Evolutionary conservation across 768 basidiomycete genomes (phyloP).

Genomic region (Megacollybia marginata): DNA sequence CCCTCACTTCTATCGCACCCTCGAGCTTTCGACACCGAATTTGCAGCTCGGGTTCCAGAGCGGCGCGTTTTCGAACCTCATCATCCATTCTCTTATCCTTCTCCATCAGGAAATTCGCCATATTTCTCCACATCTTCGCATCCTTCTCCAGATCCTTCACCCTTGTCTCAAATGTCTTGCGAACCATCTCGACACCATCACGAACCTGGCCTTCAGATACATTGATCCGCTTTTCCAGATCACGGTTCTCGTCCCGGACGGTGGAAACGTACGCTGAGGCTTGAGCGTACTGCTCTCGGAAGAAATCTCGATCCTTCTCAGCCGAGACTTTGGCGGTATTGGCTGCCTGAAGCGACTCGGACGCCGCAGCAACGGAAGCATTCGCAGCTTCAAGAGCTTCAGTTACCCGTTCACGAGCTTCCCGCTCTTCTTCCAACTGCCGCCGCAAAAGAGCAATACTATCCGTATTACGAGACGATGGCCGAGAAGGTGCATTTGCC

Average conservation of each 20-base stretch:
- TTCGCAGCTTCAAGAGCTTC: constrained; percentile 8
- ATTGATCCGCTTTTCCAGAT: constrained; percentile 36
- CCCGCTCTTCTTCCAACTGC: neutral
- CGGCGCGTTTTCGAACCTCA: constrained; percentile 50
- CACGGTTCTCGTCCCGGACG: constrained; percentile 41
- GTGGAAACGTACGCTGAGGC: constrained; percentile 43
- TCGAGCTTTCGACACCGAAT: constrained; percentile 25
- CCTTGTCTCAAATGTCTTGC: constrained; percentile 39
- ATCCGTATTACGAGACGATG: constrained; percentile 6
- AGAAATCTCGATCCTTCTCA: constrained; percentile 43
- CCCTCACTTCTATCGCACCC: constrained; percentile 17
- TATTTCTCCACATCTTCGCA: constrained; percentile 35
- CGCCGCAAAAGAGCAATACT: constrained; percentile 10
- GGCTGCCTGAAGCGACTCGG: neutral
- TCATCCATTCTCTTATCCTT: constrained; percentile 56
- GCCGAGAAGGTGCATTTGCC: too few relatives aligned
- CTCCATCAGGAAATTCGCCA: constrained; percentile 43
- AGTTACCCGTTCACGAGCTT: neutral
- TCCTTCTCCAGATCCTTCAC: constrained; percentile 42
- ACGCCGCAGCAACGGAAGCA: constrained; percentile 15
- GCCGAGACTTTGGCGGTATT: constrained; percentile 13
- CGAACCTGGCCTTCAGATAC: constrained; percentile 48
- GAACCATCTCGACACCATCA: constrained; percentile 48
- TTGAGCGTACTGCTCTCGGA: constrained; percentile 45
- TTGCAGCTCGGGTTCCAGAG: constrained; percentile 44